A percentile compares a stretch with the other conserved stretches of the same genome.
phyloP scores from a whole-genome alignment of 2,329 filamentous ascomycete genomes.

The Grosmannia clavigera region DNA sequence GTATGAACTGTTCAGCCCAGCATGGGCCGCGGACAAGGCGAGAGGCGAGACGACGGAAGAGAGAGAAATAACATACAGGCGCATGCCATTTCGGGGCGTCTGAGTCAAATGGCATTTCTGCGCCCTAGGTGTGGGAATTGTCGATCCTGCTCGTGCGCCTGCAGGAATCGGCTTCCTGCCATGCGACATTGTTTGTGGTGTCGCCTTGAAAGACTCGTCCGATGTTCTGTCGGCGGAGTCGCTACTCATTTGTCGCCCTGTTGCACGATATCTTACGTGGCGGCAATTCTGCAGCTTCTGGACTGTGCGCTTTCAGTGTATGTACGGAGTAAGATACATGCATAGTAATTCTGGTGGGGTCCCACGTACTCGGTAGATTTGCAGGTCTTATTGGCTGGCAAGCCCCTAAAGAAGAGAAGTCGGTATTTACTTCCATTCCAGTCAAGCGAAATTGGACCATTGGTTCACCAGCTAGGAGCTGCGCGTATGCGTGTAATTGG shows the following conservation, averaged over 20 bases:
- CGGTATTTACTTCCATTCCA: background rate
- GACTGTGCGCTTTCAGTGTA: background rate
- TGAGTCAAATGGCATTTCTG: too few species aligned
- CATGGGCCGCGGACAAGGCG: too few species aligned
- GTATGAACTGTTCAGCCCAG: too few species aligned
- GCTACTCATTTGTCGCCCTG: too few species aligned
- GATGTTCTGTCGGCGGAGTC: background rate
- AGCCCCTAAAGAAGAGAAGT: background rate
- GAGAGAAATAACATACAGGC: too few species aligned
- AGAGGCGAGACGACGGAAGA: too few species aligned
- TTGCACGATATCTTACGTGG: background rate
- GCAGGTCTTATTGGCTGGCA: background rate
- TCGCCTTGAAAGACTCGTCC: background rate
- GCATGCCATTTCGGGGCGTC: too few species aligned
- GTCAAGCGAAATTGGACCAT: background rate
- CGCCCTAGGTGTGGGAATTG: too few species aligned
- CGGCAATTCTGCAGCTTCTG: background rate
- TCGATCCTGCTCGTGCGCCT: too few species aligned
- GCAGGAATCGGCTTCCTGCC: too few species aligned
- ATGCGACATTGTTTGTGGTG: background rate
- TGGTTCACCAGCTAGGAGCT: background rate
- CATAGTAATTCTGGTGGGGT: background rate
- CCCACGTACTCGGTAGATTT: background rate
- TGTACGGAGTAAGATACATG: background rate
- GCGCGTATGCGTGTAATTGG: background rate